These are phyloP conservation scores for Avena atlantica DNA, from an alignment of 176 grass and related monocot genomes.

Conservation along the genomic window DNA sequence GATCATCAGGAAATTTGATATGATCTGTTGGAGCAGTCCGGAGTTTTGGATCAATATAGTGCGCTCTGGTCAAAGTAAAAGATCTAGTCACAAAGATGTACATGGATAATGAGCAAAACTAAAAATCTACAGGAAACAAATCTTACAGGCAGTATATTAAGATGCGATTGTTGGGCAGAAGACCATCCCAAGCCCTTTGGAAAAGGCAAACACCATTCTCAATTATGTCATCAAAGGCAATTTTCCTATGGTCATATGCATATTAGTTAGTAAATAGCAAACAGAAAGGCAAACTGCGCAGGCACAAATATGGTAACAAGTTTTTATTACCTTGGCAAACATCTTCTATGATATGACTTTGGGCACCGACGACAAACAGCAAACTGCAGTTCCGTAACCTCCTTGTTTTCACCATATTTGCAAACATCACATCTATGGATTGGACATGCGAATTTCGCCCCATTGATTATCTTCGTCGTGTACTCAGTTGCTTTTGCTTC, in stretches of 20 bases:
- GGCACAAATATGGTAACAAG: conserved; percentile 2
- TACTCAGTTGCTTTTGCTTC: conserved; percentile 56
- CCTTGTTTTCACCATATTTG: conserved; percentile 68
- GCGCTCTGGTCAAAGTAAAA: conserved; percentile 57
- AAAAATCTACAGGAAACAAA: conserved; percentile 12
- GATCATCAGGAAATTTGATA: conserved; percentile 63
- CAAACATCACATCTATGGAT: conserved; percentile 68
- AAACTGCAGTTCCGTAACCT: conserved; percentile 56
- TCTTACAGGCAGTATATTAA: conserved; percentile 84
- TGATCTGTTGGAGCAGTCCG: conserved; percentile 62
- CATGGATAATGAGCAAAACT: background rate
- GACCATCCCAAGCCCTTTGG: conserved; percentile 64
- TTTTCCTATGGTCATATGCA: conserved; percentile 42
- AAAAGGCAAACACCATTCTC: conserved; percentile 57
- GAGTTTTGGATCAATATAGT: conserved; percentile 56
- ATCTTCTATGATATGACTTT: conserved; percentile 81
- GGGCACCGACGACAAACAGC: conserved; percentile 74
- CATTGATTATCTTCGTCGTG: conserved; percentile 54
- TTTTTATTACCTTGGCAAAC: conserved; percentile 65
- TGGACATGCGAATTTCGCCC: conserved; percentile 68
- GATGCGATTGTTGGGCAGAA: conserved; percentile 72
- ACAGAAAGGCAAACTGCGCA: background rate
- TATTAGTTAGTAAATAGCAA: conserved; percentile 10
- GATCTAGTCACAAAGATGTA: conserved; percentile 13
- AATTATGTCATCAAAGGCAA: conserved; percentile 49